phyloP scores from a whole-genome alignment of 2,329 filamentous ascomycete genomes.

The Paramyrothecium roridum region DNA sequence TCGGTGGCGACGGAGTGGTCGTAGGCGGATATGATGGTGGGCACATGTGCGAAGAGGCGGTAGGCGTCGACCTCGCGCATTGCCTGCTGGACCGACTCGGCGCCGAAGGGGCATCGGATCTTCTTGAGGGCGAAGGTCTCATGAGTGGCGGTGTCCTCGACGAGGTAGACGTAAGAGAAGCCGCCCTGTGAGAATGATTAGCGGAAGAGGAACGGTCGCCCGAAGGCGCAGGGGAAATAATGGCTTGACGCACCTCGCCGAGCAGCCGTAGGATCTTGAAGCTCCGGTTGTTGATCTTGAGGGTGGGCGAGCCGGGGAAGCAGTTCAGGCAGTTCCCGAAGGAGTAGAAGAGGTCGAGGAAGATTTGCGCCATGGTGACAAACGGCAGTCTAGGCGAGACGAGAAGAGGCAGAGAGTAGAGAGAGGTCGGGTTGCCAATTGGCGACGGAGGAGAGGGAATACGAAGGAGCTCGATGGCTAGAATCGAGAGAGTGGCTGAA shows the following conservation, averaged over 20 bases:
- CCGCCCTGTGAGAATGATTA: slow-evolving; percentile 60
- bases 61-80: slow-evolving; percentile 98
- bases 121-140: slow-evolving; percentile 95
- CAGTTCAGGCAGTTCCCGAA: slow-evolving; percentile 94
- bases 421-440: background rate
- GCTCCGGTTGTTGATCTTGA: slow-evolving; percentile 91
- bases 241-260: slow-evolving; percentile 75
- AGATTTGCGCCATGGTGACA: slow-evolving; percentile 69
- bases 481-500: too few relatives aligned
- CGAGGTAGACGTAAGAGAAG: slow-evolving; percentile 98
- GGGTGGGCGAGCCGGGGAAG: slow-evolving; percentile 88
- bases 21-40: slow-evolving; percentile 81
- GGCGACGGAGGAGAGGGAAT: background rate
- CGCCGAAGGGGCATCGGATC: slow-evolving; percentile 96
- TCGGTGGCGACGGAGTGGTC: slow-evolving; percentile 82
- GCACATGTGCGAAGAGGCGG: slow-evolving; percentile 77
- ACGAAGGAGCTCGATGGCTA: too few relatives aligned
- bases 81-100: slow-evolving; percentile 90
- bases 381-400: background rate
- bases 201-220: background rate
- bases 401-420: background rate
- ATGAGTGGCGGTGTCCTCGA: slow-evolving; percentile 82
- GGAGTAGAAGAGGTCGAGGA: slow-evolving; percentile 86
- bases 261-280: slow-evolving; percentile 95
- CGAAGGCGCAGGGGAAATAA: background rate